phyloP scores from a whole-genome alignment of 495 filamentous ascomycete species.

The Xylaria longipes region DNA sequence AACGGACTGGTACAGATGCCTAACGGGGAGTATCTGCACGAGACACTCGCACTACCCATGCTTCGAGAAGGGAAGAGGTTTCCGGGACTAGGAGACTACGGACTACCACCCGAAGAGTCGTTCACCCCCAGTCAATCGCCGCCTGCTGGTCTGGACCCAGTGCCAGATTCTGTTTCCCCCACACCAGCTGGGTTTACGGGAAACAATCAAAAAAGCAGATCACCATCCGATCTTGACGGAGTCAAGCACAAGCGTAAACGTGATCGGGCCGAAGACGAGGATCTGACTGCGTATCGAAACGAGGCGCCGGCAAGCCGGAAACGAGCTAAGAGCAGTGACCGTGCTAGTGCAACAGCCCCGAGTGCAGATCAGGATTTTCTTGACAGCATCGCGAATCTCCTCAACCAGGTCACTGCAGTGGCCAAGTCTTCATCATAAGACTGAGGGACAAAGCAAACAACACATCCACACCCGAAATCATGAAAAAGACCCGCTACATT shows the following conservation, averaged over 20 bases:
- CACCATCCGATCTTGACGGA: conserved; percentile 22
- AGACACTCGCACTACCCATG: conserved; percentile 46
- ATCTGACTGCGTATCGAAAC: conserved; percentile 23
- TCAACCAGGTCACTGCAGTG: conserved; percentile 26
- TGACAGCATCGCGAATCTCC: conserved; percentile 32
- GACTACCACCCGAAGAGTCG: conserved; percentile 30
- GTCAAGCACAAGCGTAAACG: conserved; percentile 35
- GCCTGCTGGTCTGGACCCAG: conserved; percentile 7
- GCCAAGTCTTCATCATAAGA: conserved; percentile 6
- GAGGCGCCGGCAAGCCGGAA: conserved; percentile 27
- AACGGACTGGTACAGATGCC: conserved; percentile 51
- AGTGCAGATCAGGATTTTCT: conserved; percentile 32
- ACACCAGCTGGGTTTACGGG: neutral
- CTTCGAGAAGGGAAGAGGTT: conserved; percentile 37
- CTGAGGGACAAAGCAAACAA: neutral
- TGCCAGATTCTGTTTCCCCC: neutral
- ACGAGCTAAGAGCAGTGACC: conserved; percentile 31
- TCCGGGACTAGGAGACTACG: conserved; percentile 37
- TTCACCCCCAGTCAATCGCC: conserved; percentile 30
- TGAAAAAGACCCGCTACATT: neutral
- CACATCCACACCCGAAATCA: neutral
- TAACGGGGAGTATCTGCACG: conserved; percentile 50
- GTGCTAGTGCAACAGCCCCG: neutral
- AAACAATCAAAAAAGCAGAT: conserved; percentile 21
- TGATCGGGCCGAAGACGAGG: conserved; percentile 26